Base-by-base conservation (phyloP, 495 filamentous ascomycete genomes). In the Hypoxylon fragiforme region DNA sequence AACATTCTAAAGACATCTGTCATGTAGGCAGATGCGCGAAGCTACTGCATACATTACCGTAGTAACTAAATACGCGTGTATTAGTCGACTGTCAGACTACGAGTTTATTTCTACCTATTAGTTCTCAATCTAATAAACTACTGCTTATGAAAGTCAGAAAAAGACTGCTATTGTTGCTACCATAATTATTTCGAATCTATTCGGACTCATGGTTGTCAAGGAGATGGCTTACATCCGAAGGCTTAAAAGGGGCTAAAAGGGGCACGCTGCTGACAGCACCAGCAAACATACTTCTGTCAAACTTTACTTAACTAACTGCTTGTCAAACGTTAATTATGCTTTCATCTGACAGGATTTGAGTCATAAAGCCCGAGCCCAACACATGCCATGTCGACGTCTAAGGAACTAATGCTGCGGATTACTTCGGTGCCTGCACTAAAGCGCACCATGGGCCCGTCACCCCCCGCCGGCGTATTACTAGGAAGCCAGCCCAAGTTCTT, bases 321-420 rank as follows among this genome's bases (percentile, higher is more conserved):
- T 14, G 40, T 11, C 21, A 34, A 39, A 48, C 31, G 26, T 28
- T 6, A 19, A 47, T 15, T 21, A n/a, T 13, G 12, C 45, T n/a
- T 43, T 49, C 15, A 63, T 26, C 11, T 38, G 9, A 14, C 12
- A 20, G 35, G 50, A 21, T 41, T 12, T 28, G 53, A 54, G 37
- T 58, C 13, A 16, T 66, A 66, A 5, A 14, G 3, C 13, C 60
- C 60, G 19, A 24, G 52, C 1, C 62, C 62, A 7, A 47, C 38
- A 43, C 65, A 68, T 19, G 59, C 58, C 28, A 30, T 35, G 14
- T 68, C 63, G 24, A 68, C 44, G 0, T 63, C 62, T 11, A 44
- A 45, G 11, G 63, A 56, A 26, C 32, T 62, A 18, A 66, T 62
- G 14, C 32, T 57, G 44, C 48, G 42, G 11, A 54, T 28, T 18